Percentiles rank a stretch among this genome's conserved stretches.
Evolutionary conservation across 805 yeast species (phyloP).

Genomic region (Myxozyma vanderwaltii): DNA sequence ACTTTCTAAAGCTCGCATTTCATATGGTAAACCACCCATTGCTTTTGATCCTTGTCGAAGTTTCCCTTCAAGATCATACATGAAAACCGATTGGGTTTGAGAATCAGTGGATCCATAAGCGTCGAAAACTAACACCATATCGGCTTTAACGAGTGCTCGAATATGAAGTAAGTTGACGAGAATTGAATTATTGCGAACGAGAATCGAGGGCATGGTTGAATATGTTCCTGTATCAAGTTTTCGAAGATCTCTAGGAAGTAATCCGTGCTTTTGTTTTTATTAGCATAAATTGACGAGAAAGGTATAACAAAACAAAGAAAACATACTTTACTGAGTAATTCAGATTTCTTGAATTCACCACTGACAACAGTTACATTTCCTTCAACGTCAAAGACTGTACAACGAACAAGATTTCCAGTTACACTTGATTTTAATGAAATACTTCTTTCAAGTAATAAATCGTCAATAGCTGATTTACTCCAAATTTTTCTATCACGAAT

Average conservation of each 20-base stretch:
- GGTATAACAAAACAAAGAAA: background rate
- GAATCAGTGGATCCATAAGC: slow-evolving; percentile 60
- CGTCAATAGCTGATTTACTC: slow-evolving; percentile 21
- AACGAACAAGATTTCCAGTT: slow-evolving; percentile 41
- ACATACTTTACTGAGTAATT: slow-evolving; percentile 58
- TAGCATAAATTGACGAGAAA: background rate
- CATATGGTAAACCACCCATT: slow-evolving; percentile 68
- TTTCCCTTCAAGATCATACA: slow-evolving; percentile 76
- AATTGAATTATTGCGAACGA: slow-evolving; percentile 75
- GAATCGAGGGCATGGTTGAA: slow-evolving; percentile 87
- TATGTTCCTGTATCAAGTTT: slow-evolving; percentile 79
- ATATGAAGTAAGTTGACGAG: slow-evolving; percentile 82
- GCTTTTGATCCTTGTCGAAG: slow-evolving; percentile 48
- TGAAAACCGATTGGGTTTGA: slow-evolving; percentile 69
- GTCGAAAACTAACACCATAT: slow-evolving; percentile 82
- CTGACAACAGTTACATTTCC: slow-evolving; percentile 75
- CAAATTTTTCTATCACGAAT: background rate
- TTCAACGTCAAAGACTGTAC: slow-evolving; percentile 73
- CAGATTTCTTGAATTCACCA: slow-evolving; percentile 70
- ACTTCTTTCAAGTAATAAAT: slow-evolving; percentile 27
- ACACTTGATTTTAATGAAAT: slow-evolving; percentile 22
- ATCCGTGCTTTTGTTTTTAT: slow-evolving; percentile 51
- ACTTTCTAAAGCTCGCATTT: slow-evolving; percentile 86
- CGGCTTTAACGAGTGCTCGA: slow-evolving; percentile 81
- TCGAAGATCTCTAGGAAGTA: slow-evolving; percentile 86